These are phyloP conservation scores for Fusarium cicatricum DNA, from an alignment of 2,329 filamentous ascomycete genomes.

Conservation along the genomic window DNA sequence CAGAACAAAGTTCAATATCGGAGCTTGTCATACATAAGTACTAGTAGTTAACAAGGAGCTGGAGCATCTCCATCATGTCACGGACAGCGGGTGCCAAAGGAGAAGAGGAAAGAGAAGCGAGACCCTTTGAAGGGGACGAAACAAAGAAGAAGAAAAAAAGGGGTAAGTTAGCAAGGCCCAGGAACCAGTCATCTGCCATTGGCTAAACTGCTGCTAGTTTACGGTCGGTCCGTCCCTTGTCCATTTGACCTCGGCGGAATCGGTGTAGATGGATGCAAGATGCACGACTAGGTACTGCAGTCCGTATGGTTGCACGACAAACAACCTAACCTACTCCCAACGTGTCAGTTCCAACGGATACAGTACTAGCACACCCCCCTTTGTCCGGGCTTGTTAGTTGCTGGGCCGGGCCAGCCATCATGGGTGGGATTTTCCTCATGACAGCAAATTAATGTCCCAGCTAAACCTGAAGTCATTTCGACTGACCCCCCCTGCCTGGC, in stretches of 20 bases:
- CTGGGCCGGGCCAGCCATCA: conserved; percentile 23
- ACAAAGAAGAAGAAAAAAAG: conserved; percentile 5
- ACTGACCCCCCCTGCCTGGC: conserved; percentile 32
- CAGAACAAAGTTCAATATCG: conserved; percentile 11
- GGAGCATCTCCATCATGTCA: conserved; percentile 17
- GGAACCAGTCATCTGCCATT: conserved; percentile 8
- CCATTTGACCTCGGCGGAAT: conserved; percentile 12
- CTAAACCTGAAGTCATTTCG: conserved; percentile 41
- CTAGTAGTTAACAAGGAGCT: too few relatives aligned
- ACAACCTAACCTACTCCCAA: too few relatives aligned
- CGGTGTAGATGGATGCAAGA: not conserved
- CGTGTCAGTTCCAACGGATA: too few relatives aligned
- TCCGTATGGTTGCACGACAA: conserved; percentile 3
- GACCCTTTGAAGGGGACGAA: not conserved
- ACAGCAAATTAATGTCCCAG: conserved; percentile 31
- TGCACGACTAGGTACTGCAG: too few relatives aligned
- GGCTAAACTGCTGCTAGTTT: conserved; percentile 11
- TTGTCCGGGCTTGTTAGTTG: conserved; percentile 17
- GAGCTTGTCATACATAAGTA: conserved; percentile 8
- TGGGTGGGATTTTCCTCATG: conserved; percentile 28
- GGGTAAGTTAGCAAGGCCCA: conserved; percentile 7
- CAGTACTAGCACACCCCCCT: too few relatives aligned
- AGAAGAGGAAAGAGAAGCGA: conserved; percentile 5
- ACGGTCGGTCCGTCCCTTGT: conserved; percentile 25
- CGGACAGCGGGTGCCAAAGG: not conserved